These are phyloP conservation scores for Sordaria brevicollis DNA, from an alignment of 495 filamentous ascomycete species.

Conservation along the genomic window DNA sequence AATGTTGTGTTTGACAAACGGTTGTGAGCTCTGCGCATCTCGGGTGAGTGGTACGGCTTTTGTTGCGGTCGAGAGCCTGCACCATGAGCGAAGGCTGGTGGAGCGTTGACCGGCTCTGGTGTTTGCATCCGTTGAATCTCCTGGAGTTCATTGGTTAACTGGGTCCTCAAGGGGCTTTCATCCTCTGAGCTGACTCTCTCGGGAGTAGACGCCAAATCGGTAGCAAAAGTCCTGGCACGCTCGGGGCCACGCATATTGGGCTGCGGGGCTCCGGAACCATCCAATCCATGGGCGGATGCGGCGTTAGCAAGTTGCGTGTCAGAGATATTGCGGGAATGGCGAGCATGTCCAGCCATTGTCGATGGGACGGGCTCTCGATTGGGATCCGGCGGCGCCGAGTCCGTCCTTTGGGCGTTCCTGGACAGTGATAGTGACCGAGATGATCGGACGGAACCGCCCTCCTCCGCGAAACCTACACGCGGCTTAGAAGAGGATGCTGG, in stretches of 20 bases:
- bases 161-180: slow-evolving; percentile 20
- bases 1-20: slow-evolving; percentile 75
- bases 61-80: slow-evolving; percentile 43
- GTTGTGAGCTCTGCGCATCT: slow-evolving; percentile 65
- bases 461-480: slow-evolving; percentile 57
- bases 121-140: slow-evolving; percentile 47
- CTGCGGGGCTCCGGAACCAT: slow-evolving; percentile 9
- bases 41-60: slow-evolving; percentile 60
- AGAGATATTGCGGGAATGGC: slow-evolving; percentile 30
- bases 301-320: slow-evolving; percentile 20
- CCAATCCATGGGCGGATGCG: slow-evolving; percentile 2
- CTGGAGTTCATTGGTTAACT: slow-evolving; percentile 33
- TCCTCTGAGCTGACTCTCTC: slow-evolving; percentile 54
- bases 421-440: slow-evolving; percentile 42
- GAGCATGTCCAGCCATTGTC: slow-evolving; percentile 29
- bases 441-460: slow-evolving; percentile 41
- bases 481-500: slow-evolving; percentile 23
- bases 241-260: slow-evolving; percentile 16
- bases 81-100: slow-evolving; percentile 60
- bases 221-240: slow-evolving; percentile 22
- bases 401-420: slow-evolving; percentile 31
- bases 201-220: slow-evolving; percentile 33
- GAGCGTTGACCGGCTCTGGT: slow-evolving; percentile 61
- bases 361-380: slow-evolving; percentile 33
- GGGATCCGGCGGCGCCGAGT: slow-evolving; percentile 33